phyloP scores from a whole-genome alignment of 352 stramenopile genomes.

The Phytophthora pluvialis region DNA sequence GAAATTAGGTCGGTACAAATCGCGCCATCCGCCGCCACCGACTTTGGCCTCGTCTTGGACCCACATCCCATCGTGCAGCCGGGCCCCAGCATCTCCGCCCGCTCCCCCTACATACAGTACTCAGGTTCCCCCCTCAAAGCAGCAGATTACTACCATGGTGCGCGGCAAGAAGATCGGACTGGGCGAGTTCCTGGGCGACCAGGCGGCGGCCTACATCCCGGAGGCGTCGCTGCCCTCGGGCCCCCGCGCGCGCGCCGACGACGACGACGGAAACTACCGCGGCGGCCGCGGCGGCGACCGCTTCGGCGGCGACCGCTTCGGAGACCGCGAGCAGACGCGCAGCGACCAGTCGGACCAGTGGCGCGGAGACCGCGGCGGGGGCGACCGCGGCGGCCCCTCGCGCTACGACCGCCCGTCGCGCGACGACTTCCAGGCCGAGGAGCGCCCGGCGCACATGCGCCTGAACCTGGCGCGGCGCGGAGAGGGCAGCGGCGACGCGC shows the following conservation, averaged over 20 bases:
- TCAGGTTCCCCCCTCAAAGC: neutral
- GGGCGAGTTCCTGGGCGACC: conserved; percentile 76
- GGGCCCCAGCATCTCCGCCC: neutral
- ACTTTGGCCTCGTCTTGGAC: no score
- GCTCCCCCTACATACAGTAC: neutral
- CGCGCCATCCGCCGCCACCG: neutral
- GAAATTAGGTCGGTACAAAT: conserved; percentile 4
- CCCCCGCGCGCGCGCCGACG: conserved; percentile 51
- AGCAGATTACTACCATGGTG: conserved; percentile 41
- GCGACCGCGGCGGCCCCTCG: conserved; percentile 43
- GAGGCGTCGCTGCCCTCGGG: conserved; percentile 66
- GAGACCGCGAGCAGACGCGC: conserved; percentile 51
- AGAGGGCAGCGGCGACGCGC: conserved; percentile 34
- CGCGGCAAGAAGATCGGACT: conserved; percentile 76
- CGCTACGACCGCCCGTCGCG: conserved; percentile 73
- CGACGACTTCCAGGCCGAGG: conserved; percentile 61
- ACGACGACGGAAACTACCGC: conserved; percentile 59
- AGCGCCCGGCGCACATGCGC: conserved; percentile 78
- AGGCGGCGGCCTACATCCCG: conserved; percentile 62
- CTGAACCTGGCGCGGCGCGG: conserved; percentile 74
- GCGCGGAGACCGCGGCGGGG: conserved; percentile 47
- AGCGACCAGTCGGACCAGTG: conserved; percentile 62
- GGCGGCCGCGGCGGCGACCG: conserved; percentile 51
- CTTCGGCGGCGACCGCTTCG: conserved; percentile 43
- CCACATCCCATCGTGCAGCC: neutral